A percentile compares a stretch with the other conserved stretches of the same genome.
These are phyloP conservation scores for Linaria vulgaris DNA, from an alignment of 257 asterid species.

Conservation along the genomic window DNA sequence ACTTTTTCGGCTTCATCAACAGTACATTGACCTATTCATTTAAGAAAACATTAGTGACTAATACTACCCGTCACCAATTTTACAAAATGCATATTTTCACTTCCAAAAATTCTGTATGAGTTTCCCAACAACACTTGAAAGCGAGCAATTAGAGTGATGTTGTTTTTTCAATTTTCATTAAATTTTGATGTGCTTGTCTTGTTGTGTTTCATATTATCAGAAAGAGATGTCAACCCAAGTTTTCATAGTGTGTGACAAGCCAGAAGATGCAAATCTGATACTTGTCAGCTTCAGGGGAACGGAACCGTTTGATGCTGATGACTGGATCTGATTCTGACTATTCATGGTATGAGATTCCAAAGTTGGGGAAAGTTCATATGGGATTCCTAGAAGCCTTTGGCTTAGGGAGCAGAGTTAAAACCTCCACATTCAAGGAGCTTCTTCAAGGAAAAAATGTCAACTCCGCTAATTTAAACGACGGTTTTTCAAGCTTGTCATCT, in stretches of 20 bases:
- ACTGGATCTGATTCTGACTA: constrained; percentile 91
- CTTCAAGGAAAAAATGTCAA: constrained; percentile 25
- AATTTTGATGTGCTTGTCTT: not conserved
- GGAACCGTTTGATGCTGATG: constrained; percentile 94
- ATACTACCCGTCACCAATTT: too few species aligned
- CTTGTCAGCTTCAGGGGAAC: constrained; percentile 87
- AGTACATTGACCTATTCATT: too few species aligned
- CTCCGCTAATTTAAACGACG: constrained; percentile 16
- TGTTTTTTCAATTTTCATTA: too few species aligned
- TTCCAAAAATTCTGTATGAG: too few species aligned
- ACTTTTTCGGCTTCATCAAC: too few species aligned
- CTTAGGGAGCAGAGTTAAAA: constrained; percentile 64
- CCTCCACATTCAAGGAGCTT: constrained; percentile 49
- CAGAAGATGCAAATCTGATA: constrained; percentile 73
- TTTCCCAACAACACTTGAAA: too few species aligned
- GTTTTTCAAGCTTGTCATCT: constrained; percentile 5
- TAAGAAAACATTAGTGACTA: too few species aligned
- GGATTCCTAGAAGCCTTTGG: constrained; percentile 97
- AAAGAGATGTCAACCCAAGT: constrained; percentile 83
- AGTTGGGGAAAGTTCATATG: constrained; percentile 89
- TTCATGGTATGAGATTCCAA: constrained; percentile 90
- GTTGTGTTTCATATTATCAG: constrained; percentile 55
- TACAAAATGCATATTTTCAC: too few species aligned
- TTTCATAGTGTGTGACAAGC: constrained; percentile 73
- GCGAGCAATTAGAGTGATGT: too few species aligned